phyloP scores from a whole-genome alignment of 257 asterid genomes.

The Striga asiatica region DNA sequence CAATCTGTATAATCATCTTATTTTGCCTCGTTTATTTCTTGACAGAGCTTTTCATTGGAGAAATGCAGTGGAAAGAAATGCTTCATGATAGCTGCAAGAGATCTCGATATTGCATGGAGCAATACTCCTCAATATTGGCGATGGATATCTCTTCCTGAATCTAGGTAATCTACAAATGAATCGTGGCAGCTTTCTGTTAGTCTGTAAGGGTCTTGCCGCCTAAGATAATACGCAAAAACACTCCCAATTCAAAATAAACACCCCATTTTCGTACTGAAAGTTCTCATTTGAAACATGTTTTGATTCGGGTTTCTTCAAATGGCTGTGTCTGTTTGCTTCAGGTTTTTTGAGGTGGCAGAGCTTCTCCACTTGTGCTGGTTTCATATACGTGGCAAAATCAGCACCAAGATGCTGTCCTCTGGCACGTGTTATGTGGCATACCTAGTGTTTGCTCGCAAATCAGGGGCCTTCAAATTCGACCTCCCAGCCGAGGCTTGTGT shows the following conservation, averaged over 20 bases:
- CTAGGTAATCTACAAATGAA: no score
- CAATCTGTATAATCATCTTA: constrained; percentile 7
- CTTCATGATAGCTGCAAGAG: constrained; percentile 64
- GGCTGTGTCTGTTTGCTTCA: constrained; percentile 17
- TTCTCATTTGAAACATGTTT: no score
- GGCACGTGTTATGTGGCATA: constrained; percentile 65
- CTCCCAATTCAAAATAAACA: no score
- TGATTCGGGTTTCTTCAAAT: no score
- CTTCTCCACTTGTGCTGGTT: constrained; percentile 59
- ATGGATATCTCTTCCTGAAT: constrained; percentile 35
- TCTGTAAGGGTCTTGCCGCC: no score
- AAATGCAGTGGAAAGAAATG: constrained; percentile 62
- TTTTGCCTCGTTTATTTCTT: no score
- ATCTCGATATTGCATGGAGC: constrained; percentile 43
- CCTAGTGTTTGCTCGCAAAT: constrained; percentile 36
- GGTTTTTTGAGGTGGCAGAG: constrained; percentile 59
- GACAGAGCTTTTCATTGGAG: constrained; percentile 67
- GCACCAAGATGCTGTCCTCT: constrained; percentile 34
- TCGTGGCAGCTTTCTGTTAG: no score
- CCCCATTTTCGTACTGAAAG: no score
- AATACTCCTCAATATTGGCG: constrained; percentile 53
- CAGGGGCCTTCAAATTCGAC: constrained; percentile 29
- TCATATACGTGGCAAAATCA: constrained; percentile 42
- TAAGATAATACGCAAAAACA: no score
- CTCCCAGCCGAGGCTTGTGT: constrained; percentile 32